Percentiles rank a stretch among this genome's conserved stretches.
Evolutionary conservation across 306 rosid genomes (phyloP).

Genomic region (Nissolia schottii): DNA sequence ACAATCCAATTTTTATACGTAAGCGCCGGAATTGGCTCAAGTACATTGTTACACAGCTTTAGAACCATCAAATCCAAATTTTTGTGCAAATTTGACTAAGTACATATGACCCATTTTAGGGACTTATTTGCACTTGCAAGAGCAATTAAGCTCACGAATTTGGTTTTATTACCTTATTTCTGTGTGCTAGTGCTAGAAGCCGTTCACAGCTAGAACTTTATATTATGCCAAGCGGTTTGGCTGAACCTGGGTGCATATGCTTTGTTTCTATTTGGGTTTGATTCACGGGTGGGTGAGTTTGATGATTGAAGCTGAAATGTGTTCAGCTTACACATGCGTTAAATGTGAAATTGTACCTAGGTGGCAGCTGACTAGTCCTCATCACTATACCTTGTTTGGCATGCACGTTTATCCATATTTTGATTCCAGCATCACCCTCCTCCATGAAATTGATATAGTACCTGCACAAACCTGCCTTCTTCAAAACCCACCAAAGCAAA

Average conservation of each 20-base stretch:
- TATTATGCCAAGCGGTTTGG: background rate
- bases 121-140: background rate
- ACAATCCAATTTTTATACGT: background rate
- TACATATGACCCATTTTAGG: background rate
- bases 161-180: background rate
- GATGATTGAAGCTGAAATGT: background rate
- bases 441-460: background rate
- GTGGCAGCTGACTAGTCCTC: background rate
- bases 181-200: background rate
- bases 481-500: background rate
- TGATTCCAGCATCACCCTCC: background rate
- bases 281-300: background rate
- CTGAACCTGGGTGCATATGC: background rate
- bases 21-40: background rate
- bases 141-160: background rate
- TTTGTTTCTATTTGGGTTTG: background rate
- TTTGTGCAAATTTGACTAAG: background rate
- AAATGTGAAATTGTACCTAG: background rate
- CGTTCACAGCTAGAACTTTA: background rate
- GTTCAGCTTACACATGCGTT: background rate
- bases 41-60: background rate
- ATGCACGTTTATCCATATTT: background rate
- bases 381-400: background rate
- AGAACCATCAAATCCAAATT: background rate
- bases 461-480: background rate